These are phyloP conservation scores for Podila verticillata DNA, from an alignment of 192 early-diverging fungal genomes.

Conservation along the genomic window DNA sequence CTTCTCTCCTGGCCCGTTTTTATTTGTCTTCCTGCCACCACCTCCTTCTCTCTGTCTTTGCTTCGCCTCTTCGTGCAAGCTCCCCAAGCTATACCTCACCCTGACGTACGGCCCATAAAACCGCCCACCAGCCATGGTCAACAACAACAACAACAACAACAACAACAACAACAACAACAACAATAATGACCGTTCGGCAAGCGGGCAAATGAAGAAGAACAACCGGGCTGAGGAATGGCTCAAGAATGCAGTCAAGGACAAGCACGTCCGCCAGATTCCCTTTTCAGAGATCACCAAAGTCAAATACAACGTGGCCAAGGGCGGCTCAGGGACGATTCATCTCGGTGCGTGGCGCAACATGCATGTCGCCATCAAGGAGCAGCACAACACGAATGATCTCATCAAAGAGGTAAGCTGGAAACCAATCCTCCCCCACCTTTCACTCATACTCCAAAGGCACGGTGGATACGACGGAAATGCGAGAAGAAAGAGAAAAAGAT, in stretches of 20 bases:
- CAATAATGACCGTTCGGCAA: conserved; percentile 28
- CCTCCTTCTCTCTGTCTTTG: background rate
- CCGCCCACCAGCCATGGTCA: conserved; percentile 29
- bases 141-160: too few species aligned
- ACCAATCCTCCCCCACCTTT: background rate
- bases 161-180: too few species aligned
- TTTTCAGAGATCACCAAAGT: conserved; percentile 53
- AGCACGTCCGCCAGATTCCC: conserved; percentile 44
- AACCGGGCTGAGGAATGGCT: conserved; percentile 51
- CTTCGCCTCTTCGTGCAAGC: background rate
- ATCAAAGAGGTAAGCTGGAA: conserved; percentile 41
- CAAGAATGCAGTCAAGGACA: conserved; percentile 50
- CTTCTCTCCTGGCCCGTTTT: background rate
- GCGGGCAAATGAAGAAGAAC: conserved; percentile 39
- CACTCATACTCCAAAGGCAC: background rate
- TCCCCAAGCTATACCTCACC: background rate
- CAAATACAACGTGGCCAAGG: conserved; percentile 51
- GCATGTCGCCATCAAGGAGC: conserved; percentile 52
- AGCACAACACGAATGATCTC: conserved; percentile 47
- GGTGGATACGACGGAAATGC: too few species aligned
- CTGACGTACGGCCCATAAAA: background rate
- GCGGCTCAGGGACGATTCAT: conserved; percentile 48
- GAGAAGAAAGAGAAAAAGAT: too few species aligned
- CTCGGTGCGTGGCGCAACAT: conserved; percentile 51
- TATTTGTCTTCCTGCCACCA: background rate